phyloP scores from a whole-genome alignment of 495 filamentous ascomycete genomes.

The Letharia lupina region DNA sequence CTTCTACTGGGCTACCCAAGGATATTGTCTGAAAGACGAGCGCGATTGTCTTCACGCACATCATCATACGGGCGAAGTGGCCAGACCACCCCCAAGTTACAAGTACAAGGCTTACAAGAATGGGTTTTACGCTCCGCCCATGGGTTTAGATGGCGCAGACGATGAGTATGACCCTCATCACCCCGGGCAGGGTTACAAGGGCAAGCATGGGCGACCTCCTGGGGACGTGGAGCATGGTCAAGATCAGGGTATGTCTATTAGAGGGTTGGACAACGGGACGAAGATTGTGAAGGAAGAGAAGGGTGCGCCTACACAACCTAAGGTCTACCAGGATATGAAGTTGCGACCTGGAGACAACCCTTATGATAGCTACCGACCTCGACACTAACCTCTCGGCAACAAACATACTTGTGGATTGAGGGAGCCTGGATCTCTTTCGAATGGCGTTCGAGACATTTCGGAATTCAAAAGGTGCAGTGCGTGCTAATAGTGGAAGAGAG shows the following conservation, averaged over 20 bases:
- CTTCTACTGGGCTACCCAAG: slow-evolving; percentile 6
- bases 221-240: not conserved
- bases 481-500: not conserved
- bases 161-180: not conserved
- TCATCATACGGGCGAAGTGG: not conserved
- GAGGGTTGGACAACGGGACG: not conserved
- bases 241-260: slow-evolving; percentile 2
- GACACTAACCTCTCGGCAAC: not conserved
- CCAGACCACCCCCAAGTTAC: slow-evolving; percentile 2
- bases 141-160: not conserved
- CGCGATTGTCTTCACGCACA: slow-evolving; percentile 6
- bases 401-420: not conserved
- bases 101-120: slow-evolving; percentile 5
- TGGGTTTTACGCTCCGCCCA: not conserved
- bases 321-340: slow-evolving; percentile 2
- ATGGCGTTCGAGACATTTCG: not conserved
- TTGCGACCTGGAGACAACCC: slow-evolving; percentile 3
- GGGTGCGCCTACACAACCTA: slow-evolving; percentile 5
- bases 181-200: not conserved
- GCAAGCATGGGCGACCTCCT: not conserved
- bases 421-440: not conserved
- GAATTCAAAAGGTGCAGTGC: not conserved
- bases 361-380: slow-evolving; percentile 3
- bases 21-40: not conserved
- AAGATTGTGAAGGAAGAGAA: not conserved